Percentiles rank a stretch among this genome's conserved stretches.
Evolutionary conservation across 768 basidiomycete genomes (phyloP).

Genomic region (Boletus eberwhitei): DNA sequence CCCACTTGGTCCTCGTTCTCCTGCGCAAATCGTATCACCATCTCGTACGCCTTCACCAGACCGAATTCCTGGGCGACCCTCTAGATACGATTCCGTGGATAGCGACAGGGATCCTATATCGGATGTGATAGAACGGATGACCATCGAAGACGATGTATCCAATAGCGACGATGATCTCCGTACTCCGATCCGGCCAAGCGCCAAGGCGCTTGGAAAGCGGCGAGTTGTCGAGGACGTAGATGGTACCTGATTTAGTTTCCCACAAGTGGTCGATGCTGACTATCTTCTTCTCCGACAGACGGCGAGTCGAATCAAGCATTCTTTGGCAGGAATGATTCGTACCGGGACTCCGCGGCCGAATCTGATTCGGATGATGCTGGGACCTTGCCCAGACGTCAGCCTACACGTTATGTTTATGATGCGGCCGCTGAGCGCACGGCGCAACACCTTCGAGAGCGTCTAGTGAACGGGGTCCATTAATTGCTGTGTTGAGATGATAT

Average conservation of each 20-base stretch:
- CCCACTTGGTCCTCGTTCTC: constrained; percentile 71
- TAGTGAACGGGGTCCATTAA: constrained; percentile 50
- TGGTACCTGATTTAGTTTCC: constrained; percentile 27
- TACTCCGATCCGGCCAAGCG: constrained; percentile 64
- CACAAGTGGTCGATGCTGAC: background rate
- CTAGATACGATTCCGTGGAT: constrained; percentile 24
- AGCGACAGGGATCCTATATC: constrained; percentile 21
- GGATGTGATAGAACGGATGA: constrained; percentile 29
- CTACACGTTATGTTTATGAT: constrained; percentile 83
- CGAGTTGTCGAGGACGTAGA: constrained; percentile 52
- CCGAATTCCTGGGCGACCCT: constrained; percentile 23
- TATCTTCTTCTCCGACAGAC: constrained; percentile 11
- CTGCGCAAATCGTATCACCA: constrained; percentile 40
- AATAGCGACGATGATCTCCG: constrained; percentile 30
- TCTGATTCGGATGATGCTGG: constrained; percentile 49
- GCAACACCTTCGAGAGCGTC: constrained; percentile 49
- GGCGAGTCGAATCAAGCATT: constrained; percentile 59
- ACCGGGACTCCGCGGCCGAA: constrained; percentile 36
- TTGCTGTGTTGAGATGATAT: constrained; percentile 6
- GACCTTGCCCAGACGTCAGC: constrained; percentile 39
- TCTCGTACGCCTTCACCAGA: constrained; percentile 76
- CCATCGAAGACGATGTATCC: constrained; percentile 21
- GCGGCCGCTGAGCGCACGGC: constrained; percentile 81
- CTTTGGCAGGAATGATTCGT: constrained; percentile 38
- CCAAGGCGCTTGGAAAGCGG: constrained; percentile 87